Conservation (phyloP, 2,329 filamentous ascomycete genomes). For the Nigrospora oryzae region DNA sequence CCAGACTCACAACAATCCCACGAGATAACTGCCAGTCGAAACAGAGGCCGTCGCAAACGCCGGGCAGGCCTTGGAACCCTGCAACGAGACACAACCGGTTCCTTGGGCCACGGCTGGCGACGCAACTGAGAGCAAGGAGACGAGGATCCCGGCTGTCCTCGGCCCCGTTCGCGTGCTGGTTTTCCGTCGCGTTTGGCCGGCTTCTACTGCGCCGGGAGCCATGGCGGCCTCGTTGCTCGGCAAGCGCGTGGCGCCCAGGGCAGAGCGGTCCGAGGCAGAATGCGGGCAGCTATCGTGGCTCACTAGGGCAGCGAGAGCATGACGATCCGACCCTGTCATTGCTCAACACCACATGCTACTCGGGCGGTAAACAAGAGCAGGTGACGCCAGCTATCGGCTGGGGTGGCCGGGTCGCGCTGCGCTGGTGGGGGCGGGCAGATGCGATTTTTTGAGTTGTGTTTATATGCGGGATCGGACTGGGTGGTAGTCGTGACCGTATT, state of each 20-base stretch:
- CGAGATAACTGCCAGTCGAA: conserved; percentile 21
- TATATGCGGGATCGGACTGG: conserved; percentile 9
- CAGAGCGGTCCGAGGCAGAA: conserved; percentile 1
- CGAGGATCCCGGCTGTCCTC: conserved; percentile 7
- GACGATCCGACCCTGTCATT: conserved; percentile 15
- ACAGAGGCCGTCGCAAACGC: conserved; percentile 27
- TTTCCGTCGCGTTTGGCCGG: neutral
- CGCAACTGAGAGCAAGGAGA: conserved; percentile 12
- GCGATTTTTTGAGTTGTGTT: conserved; percentile 10
- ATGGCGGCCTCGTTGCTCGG: neutral
- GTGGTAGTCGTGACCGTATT: conserved; percentile 16
- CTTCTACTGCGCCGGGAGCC: conserved; percentile 1
- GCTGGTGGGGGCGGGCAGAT: conserved; percentile 7
- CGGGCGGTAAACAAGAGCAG: neutral
- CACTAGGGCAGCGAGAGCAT: conserved; percentile 14
- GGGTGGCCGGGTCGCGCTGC: conserved; percentile 6
- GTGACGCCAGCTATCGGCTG: conserved; percentile 2
- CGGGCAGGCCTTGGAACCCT: conserved; percentile 23
- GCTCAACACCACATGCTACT: conserved; percentile 16
- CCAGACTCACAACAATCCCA: conserved; percentile 16
- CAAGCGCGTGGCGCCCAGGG: neutral
- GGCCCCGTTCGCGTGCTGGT: conserved; percentile 3
- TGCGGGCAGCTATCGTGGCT: conserved; percentile 7
- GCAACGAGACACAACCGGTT: conserved; percentile 23
- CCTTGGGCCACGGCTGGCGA: conserved; percentile 13